These are phyloP conservation scores for Chamaenerion angustifolium DNA, from an alignment of 345 rosid genomes.

Conservation along the genomic window DNA sequence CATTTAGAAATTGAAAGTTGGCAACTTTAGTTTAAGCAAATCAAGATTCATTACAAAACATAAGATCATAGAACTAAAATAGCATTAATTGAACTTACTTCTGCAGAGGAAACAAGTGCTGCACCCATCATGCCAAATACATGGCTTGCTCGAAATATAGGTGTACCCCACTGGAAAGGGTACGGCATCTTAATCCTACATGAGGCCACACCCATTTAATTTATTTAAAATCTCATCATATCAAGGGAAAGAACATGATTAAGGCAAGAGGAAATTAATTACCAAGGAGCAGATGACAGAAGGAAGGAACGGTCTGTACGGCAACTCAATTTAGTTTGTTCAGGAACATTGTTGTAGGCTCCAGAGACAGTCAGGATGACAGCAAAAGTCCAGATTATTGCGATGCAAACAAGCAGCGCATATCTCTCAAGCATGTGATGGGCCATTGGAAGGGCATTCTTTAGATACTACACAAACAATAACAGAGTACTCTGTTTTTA, in stretches of 20 bases:
- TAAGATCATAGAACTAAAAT: no score
- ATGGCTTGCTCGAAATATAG: slow-evolving; percentile 85
- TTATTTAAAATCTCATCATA: not conserved
- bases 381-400: slow-evolving; percentile 81
- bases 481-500: not conserved
- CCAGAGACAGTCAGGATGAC: slow-evolving; percentile 86
- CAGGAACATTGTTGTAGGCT: slow-evolving; percentile 67
- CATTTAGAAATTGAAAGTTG: slow-evolving; percentile 11
- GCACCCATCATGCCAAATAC: slow-evolving; percentile 96
- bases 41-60: not conserved
- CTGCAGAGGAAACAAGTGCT: slow-evolving; percentile 80
- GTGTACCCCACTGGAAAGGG: slow-evolving; percentile 98
- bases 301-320: slow-evolving; percentile 64
- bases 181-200: slow-evolving; percentile 80
- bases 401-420: slow-evolving; percentile 71
- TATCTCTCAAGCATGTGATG: slow-evolving; percentile 56
- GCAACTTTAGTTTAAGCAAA: not conserved
- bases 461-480: slow-evolving; percentile 45
- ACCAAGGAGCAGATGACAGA: slow-evolving; percentile 83
- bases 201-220: slow-evolving; percentile 2
- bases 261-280: not conserved
- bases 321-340: slow-evolving; percentile 55
- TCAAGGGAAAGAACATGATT: no score
- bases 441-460: slow-evolving; percentile 16
- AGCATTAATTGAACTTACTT: slow-evolving; percentile 23